phyloP scores from a whole-genome alignment of 495 filamentous ascomycete species.

The Penicillium tannophilum region DNA sequence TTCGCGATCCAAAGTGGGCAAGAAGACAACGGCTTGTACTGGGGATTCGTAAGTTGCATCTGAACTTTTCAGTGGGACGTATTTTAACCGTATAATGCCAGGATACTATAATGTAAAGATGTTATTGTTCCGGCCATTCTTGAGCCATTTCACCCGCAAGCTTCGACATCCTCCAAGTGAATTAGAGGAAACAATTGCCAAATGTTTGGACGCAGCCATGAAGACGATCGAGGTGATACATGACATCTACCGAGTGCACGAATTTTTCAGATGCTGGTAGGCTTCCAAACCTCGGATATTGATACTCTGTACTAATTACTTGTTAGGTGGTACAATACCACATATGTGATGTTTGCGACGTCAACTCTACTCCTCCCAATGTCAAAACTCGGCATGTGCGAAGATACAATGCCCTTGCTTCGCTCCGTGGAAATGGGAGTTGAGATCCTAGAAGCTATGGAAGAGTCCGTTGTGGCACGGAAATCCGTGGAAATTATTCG shows the following conservation, averaged over 20 bases:
- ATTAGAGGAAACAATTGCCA: constrained; percentile 36
- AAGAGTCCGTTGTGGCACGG: constrained; percentile 42
- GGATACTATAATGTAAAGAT: constrained; percentile 47
- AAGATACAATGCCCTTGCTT: constrained; percentile 34
- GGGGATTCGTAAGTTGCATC: constrained; percentile 34
- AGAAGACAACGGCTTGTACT: constrained; percentile 40
- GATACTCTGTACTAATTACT: not conserved
- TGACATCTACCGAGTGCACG: constrained; percentile 44
- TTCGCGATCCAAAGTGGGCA: constrained; percentile 46
- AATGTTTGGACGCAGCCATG: constrained; percentile 42
- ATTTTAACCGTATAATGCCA: constrained; percentile 3
- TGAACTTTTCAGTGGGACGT: not conserved
- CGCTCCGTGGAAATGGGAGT: constrained; percentile 42
- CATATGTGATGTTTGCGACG: constrained; percentile 48
- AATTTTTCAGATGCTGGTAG: constrained; percentile 48
- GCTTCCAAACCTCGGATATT: not conserved
- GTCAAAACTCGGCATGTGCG: constrained; percentile 38
- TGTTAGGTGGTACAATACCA: constrained; percentile 48
- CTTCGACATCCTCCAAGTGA: constrained; percentile 35
- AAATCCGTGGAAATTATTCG: constrained; percentile 45
- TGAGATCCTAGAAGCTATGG: constrained; percentile 48
- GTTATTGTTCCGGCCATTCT: constrained; percentile 42
- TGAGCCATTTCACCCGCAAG: constrained; percentile 41
- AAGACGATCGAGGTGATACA: constrained; percentile 45
- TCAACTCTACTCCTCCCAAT: constrained; percentile 43